Evolutionary conservation across 768 basidiomycete species (phyloP).

Genomic region (Serendipita sp.): DNA sequence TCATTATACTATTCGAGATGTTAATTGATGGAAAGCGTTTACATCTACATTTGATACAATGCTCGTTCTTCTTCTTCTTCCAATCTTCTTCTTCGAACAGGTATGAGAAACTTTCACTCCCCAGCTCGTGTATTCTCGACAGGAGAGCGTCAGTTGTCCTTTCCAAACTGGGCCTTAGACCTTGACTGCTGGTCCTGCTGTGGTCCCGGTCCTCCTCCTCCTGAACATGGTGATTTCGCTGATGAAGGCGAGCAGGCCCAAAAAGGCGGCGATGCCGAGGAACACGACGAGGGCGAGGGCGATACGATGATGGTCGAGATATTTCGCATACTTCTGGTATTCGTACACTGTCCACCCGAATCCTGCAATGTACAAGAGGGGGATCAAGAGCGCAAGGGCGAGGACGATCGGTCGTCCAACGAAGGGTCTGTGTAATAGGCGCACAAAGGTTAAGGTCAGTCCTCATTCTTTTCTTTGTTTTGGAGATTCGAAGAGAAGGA

Average conservation of each 20-base stretch:
- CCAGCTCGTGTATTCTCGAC: no score
- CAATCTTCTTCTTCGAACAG: no score
- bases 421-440: neutral
- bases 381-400: constrained; percentile 3
- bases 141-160: no score
- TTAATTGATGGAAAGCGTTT: no score
- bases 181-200: neutral
- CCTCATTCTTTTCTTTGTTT: no score
- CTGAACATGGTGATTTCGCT: neutral
- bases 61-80: no score
- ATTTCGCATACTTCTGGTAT: neutral
- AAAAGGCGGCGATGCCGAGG: neutral
- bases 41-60: no score
- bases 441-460: no score
- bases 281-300: neutral
- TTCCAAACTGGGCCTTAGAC: no score
- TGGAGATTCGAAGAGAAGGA: neutral
- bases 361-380: constrained; percentile 1
- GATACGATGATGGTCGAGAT: neutral
- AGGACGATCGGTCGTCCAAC: constrained; percentile 1
- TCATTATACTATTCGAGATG: no score
- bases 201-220: neutral
- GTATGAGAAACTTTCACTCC: no score
- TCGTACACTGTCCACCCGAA: constrained; percentile 6
- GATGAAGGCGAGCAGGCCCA: neutral